These are phyloP conservation scores for Phytophthora pinifolia DNA, from an alignment of 352 stramenopile genomes.

Conservation along the genomic window DNA sequence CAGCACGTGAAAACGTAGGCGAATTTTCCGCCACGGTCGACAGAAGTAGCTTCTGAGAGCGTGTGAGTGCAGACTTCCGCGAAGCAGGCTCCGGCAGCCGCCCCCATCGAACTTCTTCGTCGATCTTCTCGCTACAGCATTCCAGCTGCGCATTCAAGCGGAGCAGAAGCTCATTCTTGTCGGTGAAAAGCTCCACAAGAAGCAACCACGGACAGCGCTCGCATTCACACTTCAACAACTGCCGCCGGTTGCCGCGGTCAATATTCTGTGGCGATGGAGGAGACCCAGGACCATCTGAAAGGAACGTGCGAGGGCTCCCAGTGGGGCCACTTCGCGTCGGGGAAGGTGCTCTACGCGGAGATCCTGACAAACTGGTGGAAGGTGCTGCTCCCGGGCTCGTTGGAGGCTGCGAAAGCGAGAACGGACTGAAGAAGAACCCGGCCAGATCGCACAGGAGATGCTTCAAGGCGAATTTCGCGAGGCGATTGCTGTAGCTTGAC, in stretches of 20 bases:
- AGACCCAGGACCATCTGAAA: constrained; percentile 18
- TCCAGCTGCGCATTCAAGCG: constrained; percentile 69
- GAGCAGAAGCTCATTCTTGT: constrained; percentile 75
- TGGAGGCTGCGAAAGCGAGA: constrained; percentile 26
- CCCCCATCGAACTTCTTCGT: constrained; percentile 72
- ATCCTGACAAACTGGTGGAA: constrained; percentile 7
- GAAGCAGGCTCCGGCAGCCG: constrained; percentile 63
- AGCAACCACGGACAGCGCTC: constrained; percentile 73
- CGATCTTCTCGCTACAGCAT: constrained; percentile 75
- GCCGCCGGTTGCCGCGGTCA: constrained; percentile 33
- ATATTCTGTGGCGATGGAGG: constrained; percentile 28
- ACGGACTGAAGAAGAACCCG: constrained; percentile 60
- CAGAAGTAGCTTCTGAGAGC: constrained; percentile 67
- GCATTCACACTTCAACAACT: constrained; percentile 71
- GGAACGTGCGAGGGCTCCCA: constrained; percentile 24
- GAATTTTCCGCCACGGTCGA: constrained; percentile 43
- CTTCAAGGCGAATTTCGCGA: constrained; percentile 51
- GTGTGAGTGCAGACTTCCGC: constrained; percentile 59
- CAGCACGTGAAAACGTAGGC: constrained; percentile 32
- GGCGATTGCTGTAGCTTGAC: constrained; percentile 52
- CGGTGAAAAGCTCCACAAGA: constrained; percentile 65
- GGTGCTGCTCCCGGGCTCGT: constrained; percentile 14
- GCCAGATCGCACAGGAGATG: constrained; percentile 65
- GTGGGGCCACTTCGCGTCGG: constrained; percentile 19
- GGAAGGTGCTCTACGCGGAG: constrained; percentile 18